Base-by-base conservation (phyloP, 257 asterid genomes). In the Cruciata laevipes region DNA sequence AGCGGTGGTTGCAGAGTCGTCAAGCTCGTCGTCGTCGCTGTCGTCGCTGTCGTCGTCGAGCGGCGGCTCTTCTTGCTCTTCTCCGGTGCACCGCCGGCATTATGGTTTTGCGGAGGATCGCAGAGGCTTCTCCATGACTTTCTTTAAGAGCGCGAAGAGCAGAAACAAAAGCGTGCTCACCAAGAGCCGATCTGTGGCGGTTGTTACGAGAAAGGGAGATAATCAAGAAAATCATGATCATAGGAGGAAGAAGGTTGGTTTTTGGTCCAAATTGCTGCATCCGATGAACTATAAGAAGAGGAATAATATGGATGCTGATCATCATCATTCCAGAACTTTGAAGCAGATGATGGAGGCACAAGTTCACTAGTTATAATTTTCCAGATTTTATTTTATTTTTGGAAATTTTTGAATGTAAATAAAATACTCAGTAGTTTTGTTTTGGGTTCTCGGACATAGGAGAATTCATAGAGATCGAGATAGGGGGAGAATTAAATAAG, bases 141-240 rank as follows among this genome's bases (percentile, higher is more conserved):
- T 73, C 61, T 69, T 70, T 17, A 71, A 37, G 57, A 57, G 12
- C 21, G 74, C 68, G 0, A 78, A 61, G 18, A 71, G 75, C 31
- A 47, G 21, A 47, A 47, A 17, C 55, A 17, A 47, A 14, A 53
- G 60, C 60, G 61, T 73, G 73, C 79, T 87, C 23, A 73, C 72
- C 61, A 91, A 88, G 81, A 86, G 91, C 65, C 84, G 83, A 33
- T 86, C 98, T 0, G 37, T 78, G 84, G 86, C 87, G 33, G 76
- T 77, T 42, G 66, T 75, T 7, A 68, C 77, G n/a, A 77, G 83
- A 24, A 71, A 73, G 31, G 80, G 69, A 20, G 55, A 47, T n/a
- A n/a, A n/a, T 47, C 7, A 17, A 47, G 73, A 61, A 33, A 14
- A 23, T 32, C 4, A 1, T n/a, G 77, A 74, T 27, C 65, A 23